These are phyloP conservation scores for Fusarium continuum DNA, from an alignment of 2,329 filamentous ascomycete species.

Conservation along the genomic window DNA sequence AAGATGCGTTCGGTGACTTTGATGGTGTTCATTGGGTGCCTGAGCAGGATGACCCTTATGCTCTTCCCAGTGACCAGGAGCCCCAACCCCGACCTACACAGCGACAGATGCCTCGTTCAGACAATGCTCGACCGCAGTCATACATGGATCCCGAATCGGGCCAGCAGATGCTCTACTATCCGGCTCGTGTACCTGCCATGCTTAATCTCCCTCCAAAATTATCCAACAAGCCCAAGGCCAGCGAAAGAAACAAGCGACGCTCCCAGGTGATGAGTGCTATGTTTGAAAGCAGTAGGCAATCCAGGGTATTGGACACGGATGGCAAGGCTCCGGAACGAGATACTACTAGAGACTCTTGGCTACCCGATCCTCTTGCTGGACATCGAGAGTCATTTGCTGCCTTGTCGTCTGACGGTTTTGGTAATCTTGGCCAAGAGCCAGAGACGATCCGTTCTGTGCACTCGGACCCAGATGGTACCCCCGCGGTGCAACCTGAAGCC, in stretches of 20 bases:
- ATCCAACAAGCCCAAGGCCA: constrained; percentile 74
- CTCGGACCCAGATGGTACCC: constrained; percentile 19
- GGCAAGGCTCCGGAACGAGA: constrained; percentile 26
- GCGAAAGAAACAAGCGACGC: constrained; percentile 73
- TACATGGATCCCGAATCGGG: constrained; percentile 72
- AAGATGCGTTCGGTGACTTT: constrained; percentile 79
- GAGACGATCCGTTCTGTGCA: constrained; percentile 32
- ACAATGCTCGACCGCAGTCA: constrained; percentile 59
- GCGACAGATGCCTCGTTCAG: constrained; percentile 38
- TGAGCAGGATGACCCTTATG: constrained; percentile 50
- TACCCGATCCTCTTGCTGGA: constrained; percentile 57
- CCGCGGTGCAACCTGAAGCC: constrained; percentile 25
- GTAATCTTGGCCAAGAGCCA: constrained; percentile 28
- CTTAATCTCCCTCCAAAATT: constrained; percentile 90
- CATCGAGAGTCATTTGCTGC: constrained; percentile 50
- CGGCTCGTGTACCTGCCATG: constrained; percentile 92
- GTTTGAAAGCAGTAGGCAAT: constrained; percentile 45
- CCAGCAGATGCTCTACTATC: constrained; percentile 92
- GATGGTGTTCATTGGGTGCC: constrained; percentile 80
- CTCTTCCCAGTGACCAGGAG: constrained; percentile 26
- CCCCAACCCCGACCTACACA: constrained; percentile 35
- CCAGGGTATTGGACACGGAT: constrained; percentile 28
- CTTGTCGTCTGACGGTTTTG: constrained; percentile 43
- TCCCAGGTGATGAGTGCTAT: constrained; percentile 77
- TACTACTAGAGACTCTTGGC: constrained; percentile 49